phyloP scores from a whole-genome alignment of 768 basidiomycete genomes.

The Rhodotorula sphaerocarpa region DNA sequence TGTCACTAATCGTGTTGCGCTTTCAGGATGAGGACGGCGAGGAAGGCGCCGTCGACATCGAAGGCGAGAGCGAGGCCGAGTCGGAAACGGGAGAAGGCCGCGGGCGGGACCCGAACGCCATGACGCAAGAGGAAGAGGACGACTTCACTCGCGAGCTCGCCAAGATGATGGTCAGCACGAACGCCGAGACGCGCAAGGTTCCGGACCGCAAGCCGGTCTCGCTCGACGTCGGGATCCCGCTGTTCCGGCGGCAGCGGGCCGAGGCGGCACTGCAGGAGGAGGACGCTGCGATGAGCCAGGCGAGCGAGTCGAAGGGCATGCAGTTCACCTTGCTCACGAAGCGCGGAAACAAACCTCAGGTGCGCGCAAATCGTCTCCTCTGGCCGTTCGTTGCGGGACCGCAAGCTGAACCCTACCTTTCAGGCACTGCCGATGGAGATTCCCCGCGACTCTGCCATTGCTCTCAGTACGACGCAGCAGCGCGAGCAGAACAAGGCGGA shows the following conservation, averaged over 20 bases:
- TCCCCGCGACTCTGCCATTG: constrained; percentile 76
- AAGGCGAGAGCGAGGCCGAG: constrained; percentile 13
- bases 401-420: background rate
- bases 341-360: constrained; percentile 86
- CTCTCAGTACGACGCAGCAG: constrained; percentile 79
- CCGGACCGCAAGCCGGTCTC: constrained; percentile 55
- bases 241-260: constrained; percentile 3
- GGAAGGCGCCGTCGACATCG: constrained; percentile 41
- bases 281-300: background rate
- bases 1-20: background rate
- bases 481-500: constrained; percentile 92
- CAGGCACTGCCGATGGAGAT: constrained; percentile 82
- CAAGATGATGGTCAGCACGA: constrained; percentile 73
- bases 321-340: constrained; percentile 87
- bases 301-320: constrained; percentile 49
- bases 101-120: constrained; percentile 35
- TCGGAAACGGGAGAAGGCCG: constrained; percentile 14
- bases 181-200: constrained; percentile 63
- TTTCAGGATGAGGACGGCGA: constrained; percentile 43
- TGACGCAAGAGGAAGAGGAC: constrained; percentile 52
- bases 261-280: background rate
- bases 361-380: constrained; percentile 46
- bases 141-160: constrained; percentile 94
- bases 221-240: constrained; percentile 30
- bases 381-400: background rate